Percentiles rank a stretch among this genome's conserved stretches.
Conservation (phyloP, 768 basidiomycete species). For the Russula abietina region DNA sequence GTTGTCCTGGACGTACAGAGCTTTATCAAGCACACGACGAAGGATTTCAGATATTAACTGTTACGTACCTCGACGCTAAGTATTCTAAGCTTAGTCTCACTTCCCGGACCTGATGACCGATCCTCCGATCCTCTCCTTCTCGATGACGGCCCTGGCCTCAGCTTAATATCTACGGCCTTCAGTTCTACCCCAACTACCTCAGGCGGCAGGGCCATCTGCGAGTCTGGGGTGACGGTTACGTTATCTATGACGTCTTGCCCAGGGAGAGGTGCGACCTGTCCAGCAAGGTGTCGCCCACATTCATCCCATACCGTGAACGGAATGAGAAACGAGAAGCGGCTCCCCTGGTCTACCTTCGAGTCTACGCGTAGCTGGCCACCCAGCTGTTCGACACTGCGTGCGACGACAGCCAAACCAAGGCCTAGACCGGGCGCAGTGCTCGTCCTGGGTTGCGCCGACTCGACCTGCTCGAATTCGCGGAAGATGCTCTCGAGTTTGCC, state of each 20-base stretch:
- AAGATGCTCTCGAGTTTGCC: background rate
- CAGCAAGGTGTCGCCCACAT: background rate
- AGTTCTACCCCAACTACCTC: background rate
- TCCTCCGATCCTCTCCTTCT: slow-evolving; percentile 16
- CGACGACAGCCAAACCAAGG: background rate
- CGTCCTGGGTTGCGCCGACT: background rate
- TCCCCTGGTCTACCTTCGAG: background rate
- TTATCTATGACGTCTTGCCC: background rate
- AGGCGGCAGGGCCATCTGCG: background rate
- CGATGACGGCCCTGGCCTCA: background rate
- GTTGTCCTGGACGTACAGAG: slow-evolving; percentile 48
- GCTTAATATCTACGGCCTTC: background rate
- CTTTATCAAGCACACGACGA: background rate
- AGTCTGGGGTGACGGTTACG: background rate
- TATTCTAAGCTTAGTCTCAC: slow-evolving; percentile 37
- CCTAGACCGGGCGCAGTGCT: background rate
- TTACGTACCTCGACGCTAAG: slow-evolving; percentile 60
- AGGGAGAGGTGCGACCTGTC: background rate
- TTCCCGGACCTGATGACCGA: slow-evolving; percentile 20
- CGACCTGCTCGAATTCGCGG: background rate
- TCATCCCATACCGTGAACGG: background rate
- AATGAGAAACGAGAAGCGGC: background rate
- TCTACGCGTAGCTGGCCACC: background rate
- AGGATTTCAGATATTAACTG: no score
- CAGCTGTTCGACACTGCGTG: background rate